phyloP scores from a whole-genome alignment of 495 filamentous ascomycete genomes.

The Xylaria flabelliformis region DNA sequence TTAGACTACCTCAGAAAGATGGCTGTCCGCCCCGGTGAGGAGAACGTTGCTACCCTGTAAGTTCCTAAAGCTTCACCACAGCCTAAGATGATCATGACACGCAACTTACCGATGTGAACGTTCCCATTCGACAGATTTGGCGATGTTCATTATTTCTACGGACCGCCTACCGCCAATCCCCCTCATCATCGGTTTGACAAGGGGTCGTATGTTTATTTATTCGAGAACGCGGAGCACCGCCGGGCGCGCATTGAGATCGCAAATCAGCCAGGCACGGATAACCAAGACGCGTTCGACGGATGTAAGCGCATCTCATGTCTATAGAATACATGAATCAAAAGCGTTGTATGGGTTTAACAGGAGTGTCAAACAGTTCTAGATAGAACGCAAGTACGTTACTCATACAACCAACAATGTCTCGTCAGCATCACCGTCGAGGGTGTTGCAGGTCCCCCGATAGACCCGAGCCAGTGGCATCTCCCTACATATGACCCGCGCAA shows the following conservation, averaged over 20 bases:
- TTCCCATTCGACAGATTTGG: slow-evolving; percentile 67
- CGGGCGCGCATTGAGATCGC: slow-evolving; percentile 82
- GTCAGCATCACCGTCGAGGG: slow-evolving; percentile 78
- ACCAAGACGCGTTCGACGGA: slow-evolving; percentile 89
- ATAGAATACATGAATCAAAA: not conserved
- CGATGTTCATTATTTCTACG: slow-evolving; percentile 90
- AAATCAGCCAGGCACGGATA: slow-evolving; percentile 82
- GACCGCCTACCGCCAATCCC: slow-evolving; percentile 70
- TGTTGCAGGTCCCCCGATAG: slow-evolving; percentile 43
- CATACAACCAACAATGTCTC: slow-evolving; percentile 76
- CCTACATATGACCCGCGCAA: slow-evolving; percentile 72
- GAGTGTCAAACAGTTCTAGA: slow-evolving; percentile 60
- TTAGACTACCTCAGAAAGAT: slow-evolving; percentile 52
- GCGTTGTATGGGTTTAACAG: slow-evolving; percentile 17
- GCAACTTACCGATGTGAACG: slow-evolving; percentile 6
- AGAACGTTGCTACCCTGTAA: slow-evolving; percentile 80
- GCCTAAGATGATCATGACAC: not conserved
- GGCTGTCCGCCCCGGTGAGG: slow-evolving; percentile 80
- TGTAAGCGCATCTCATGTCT: slow-evolving; percentile 57
- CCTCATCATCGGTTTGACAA: slow-evolving; percentile 88
- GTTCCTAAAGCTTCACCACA: slow-evolving; percentile 40
- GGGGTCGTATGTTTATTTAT: slow-evolving; percentile 86
- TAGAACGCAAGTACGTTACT: slow-evolving; percentile 69
- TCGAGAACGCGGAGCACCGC: slow-evolving; percentile 71
- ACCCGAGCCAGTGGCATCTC: slow-evolving; percentile 75